Conservation (phyloP, 768 basidiomycete species). For the Suillus spraguei region DNA sequence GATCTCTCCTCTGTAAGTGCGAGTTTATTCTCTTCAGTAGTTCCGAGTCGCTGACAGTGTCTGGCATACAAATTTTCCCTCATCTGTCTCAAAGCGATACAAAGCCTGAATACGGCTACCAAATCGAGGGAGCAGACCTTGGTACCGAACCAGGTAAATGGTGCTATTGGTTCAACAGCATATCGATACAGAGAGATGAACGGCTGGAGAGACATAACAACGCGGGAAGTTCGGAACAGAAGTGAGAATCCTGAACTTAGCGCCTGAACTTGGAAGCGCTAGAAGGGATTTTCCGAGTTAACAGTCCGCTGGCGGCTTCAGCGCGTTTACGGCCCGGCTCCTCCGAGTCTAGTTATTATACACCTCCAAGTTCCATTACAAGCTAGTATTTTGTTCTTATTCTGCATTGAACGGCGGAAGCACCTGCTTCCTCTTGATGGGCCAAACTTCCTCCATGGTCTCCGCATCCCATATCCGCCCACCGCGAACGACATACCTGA, state of each 20-base stretch:
- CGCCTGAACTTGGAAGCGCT: neutral
- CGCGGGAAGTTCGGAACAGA: neutral
- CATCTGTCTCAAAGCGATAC: constrained; percentile 68
- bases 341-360: neutral
- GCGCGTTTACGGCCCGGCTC: neutral
- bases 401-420: constrained; percentile 63
- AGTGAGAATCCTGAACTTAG: neutral
- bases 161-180: constrained; percentile 58
- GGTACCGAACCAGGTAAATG: constrained; percentile 69
- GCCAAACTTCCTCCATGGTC: constrained; percentile 73
- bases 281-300: neutral
- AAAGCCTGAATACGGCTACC: constrained; percentile 67
- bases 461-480: constrained; percentile 72
- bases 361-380: neutral
- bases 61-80: constrained; percentile 50
- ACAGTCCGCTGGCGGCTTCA: neutral
- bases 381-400: constrained; percentile 19
- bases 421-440: constrained; percentile 52
- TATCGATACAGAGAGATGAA: constrained; percentile 56
- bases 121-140: constrained; percentile 66
- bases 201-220: constrained; percentile 38
- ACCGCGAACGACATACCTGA: constrained; percentile 61
- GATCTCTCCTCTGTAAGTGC: constrained; percentile 49
- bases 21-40: constrained; percentile 33
- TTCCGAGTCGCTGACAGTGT: constrained; percentile 36